phyloP scores from a whole-genome alignment of 345 rosid genomes.

The Populus pruinosa region DNA sequence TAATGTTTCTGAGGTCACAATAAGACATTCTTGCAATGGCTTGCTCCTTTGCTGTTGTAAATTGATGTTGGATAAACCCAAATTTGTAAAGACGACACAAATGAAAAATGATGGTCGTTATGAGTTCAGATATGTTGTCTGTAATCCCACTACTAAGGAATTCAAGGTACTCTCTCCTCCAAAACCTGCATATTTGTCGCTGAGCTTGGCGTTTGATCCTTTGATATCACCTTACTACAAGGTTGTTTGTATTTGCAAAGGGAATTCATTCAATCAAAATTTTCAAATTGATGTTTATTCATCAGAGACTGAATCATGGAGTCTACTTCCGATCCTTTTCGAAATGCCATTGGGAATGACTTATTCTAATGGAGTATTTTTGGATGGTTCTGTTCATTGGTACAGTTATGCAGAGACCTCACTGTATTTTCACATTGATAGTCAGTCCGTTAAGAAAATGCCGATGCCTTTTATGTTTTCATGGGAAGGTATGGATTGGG shows the following conservation, averaged over 20 bases:
- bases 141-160: background rate
- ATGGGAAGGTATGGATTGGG: background rate
- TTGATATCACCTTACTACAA: too few relatives aligned
- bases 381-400: slow-evolving; percentile 1
- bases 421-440: background rate
- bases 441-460: background rate
- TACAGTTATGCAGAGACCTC: background rate
- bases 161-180: background rate
- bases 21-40: slow-evolving; percentile 4
- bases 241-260: too few relatives aligned
- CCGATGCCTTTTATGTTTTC: background rate
- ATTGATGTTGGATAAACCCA: background rate
- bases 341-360: background rate
- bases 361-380: background rate
- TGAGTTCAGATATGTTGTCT: background rate
- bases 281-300: background rate
- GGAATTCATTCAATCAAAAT: too few relatives aligned
- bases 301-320: background rate
- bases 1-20: slow-evolving; percentile 5
- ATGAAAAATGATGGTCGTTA: background rate
- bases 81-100: too few relatives aligned
- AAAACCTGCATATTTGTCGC: background rate
- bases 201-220: background rate
- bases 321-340: background rate
- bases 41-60: background rate